These are phyloP conservation scores for Vitis rupestris DNA, from an alignment of 164 flowering plant species.

Conservation along the genomic window DNA sequence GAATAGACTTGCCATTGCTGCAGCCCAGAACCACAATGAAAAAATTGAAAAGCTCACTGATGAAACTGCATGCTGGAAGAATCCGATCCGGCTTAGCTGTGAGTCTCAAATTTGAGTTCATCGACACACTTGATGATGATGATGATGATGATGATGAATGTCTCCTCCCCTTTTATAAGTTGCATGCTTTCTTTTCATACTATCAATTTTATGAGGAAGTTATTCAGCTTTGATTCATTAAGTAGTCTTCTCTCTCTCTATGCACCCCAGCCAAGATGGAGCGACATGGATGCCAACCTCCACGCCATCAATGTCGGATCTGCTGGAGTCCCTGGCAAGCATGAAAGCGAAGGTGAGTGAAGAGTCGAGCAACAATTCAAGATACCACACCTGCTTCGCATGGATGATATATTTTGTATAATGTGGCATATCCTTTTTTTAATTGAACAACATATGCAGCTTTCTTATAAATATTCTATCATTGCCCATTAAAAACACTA, in stretches of 20 bases:
- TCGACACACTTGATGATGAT: too few relatives aligned
- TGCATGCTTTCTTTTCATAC: neutral
- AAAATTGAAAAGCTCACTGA: neutral
- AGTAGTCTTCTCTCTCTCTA: neutral
- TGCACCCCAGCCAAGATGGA: slow-evolving; percentile 32
- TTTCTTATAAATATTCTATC: too few relatives aligned
- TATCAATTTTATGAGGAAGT: neutral
- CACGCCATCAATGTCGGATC: slow-evolving; percentile 73
- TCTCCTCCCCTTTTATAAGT: too few relatives aligned
- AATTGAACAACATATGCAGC: too few relatives aligned
- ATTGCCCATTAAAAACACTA: too few relatives aligned
- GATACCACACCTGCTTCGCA: slow-evolving; percentile 56
- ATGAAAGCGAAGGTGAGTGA: slow-evolving; percentile 20
- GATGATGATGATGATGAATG: too few relatives aligned
- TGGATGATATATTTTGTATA: slow-evolving; percentile 15
- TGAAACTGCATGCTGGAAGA: slow-evolving; percentile 20
- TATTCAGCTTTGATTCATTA: neutral
- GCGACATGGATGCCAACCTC: slow-evolving; percentile 34
- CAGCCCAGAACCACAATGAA: too few relatives aligned
- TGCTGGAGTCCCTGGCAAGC: slow-evolving; percentile 63
- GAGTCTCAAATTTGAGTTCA: slow-evolving; percentile 19
- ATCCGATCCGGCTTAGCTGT: slow-evolving; percentile 59
- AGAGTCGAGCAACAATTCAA: slow-evolving; percentile 10
- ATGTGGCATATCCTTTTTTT: too few relatives aligned
- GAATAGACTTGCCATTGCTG: neutral